Conservation (phyloP, 495 filamentous ascomycete species). For the Lophiotrema nucula region DNA sequence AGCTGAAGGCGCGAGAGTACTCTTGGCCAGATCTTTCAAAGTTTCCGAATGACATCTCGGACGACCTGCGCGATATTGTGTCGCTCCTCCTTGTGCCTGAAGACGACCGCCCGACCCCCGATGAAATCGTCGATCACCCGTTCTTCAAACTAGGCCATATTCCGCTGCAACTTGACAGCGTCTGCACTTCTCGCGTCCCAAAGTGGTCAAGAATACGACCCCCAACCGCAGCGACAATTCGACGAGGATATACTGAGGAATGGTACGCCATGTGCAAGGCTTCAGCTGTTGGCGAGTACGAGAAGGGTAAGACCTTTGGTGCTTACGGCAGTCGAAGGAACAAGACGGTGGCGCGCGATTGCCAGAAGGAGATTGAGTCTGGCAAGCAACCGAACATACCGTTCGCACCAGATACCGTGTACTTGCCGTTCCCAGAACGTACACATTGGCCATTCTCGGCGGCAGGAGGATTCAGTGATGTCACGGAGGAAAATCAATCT, state of each 20-base stretch:
- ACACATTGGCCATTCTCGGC: slow-evolving; percentile 27
- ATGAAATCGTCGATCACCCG: slow-evolving; percentile 44
- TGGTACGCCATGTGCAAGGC: slow-evolving; percentile 43
- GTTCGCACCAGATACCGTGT: slow-evolving; percentile 41
- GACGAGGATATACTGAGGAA: slow-evolving; percentile 42
- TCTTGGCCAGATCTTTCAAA: slow-evolving; percentile 43
- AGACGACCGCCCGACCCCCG: slow-evolving; percentile 42
- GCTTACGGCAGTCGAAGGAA: slow-evolving; percentile 39
- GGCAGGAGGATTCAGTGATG: slow-evolving; percentile 31
- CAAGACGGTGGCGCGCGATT: slow-evolving; percentile 41
- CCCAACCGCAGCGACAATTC: slow-evolving; percentile 38
- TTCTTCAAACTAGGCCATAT: slow-evolving; percentile 46
- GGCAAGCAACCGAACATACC: slow-evolving; percentile 42
- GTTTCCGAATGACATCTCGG: slow-evolving; percentile 42
- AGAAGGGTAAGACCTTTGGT: slow-evolving; percentile 39
- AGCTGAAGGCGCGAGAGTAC: slow-evolving; percentile 42
- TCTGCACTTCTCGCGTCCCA: slow-evolving; percentile 35
- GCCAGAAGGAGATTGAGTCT: slow-evolving; percentile 39
- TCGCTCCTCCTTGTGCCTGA: slow-evolving; percentile 43
- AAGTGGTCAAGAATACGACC: slow-evolving; percentile 41
- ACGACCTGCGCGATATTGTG: slow-evolving; percentile 43
- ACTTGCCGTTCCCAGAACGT: slow-evolving; percentile 36
- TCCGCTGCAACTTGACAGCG: slow-evolving; percentile 37
- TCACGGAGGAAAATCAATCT: slow-evolving; percentile 37
- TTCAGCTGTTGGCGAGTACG: slow-evolving; percentile 44